Evolutionary conservation across 176 grass and related monocot genomes (phyloP).

Genomic region (Musa itinerans): DNA sequence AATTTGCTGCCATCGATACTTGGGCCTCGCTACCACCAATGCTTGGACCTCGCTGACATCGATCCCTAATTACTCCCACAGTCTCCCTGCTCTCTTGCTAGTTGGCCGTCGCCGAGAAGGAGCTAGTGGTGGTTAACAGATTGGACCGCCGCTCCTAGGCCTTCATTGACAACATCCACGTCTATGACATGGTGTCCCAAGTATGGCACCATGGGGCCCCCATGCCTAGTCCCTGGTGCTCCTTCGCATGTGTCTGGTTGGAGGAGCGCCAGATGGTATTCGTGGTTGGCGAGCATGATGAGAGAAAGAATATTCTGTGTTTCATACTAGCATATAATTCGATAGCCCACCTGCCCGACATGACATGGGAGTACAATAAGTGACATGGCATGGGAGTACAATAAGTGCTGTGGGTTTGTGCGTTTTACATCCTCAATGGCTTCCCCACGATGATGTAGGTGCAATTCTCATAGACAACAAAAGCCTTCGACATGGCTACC

Average conservation of each 20-base stretch:
- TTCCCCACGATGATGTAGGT: conserved; percentile 62
- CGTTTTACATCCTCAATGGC: conserved; percentile 39
- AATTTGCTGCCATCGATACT: conserved; percentile 2
- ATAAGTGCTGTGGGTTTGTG: conserved; percentile 56
- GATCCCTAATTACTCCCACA: conserved; percentile 13
- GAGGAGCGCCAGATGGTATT: conserved; percentile 25
- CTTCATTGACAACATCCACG: conserved; percentile 38
- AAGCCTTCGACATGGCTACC: conserved; percentile 41
- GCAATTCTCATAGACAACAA: conserved; percentile 34
- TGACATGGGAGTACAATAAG: conserved; percentile 61
- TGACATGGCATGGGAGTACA: conserved; percentile 63
- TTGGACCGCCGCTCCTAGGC: conserved; percentile 69
- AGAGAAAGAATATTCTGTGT: conserved; percentile 60
- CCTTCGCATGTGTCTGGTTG: conserved; percentile 52
- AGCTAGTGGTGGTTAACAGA: conserved; percentile 47
- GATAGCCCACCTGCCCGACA: conserved; percentile 34
- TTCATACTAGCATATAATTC: conserved; percentile 52
- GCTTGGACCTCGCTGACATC: neutral
- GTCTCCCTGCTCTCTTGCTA: conserved; percentile 63
- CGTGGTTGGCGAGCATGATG: conserved; percentile 62
- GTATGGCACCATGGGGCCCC: conserved; percentile 29
- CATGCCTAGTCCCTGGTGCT: conserved; percentile 39
- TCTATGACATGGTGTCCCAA: conserved; percentile 50
- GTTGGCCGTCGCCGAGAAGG: conserved; percentile 30
- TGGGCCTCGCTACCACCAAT: neutral